Evolutionary conservation across 2,329 filamentous ascomycete genomes (phyloP).

Genomic region (Talaromyces sp.): DNA sequence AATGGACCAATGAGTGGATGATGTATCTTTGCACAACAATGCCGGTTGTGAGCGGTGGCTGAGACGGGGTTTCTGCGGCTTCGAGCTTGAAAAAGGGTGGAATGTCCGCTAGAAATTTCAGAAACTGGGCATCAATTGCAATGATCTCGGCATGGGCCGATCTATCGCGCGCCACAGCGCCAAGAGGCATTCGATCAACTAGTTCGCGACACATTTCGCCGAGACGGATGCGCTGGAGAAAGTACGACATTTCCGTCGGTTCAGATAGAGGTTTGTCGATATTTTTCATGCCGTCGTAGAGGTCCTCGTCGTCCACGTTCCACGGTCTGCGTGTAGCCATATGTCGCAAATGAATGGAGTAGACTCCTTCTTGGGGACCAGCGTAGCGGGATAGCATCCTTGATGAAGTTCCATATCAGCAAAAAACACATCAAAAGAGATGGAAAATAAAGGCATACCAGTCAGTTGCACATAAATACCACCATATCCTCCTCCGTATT

Average conservation of each 20-base stretch:
- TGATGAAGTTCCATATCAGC: slow-evolving; percentile 13
- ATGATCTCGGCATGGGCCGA: slow-evolving; percentile 31
- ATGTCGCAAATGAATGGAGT: slow-evolving; percentile 36
- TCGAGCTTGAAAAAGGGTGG: slow-evolving; percentile 35
- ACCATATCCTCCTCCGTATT: slow-evolving; percentile 40
- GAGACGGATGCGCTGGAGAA: slow-evolving; percentile 34
- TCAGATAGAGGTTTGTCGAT: slow-evolving; percentile 23
- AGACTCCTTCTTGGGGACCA: slow-evolving; percentile 36
- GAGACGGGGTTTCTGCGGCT: slow-evolving; percentile 8
- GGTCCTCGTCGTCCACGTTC: slow-evolving; percentile 36
- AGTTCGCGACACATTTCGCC: slow-evolving; percentile 38
- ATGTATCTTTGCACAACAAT: slow-evolving; percentile 35
- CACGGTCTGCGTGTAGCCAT: slow-evolving; percentile 39
- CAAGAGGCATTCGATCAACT: slow-evolving; percentile 33
- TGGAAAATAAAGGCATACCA: slow-evolving; percentile 27
- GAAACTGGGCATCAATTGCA: slow-evolving; percentile 34
- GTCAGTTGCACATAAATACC: slow-evolving; percentile 39
- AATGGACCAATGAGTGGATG: slow-evolving; percentile 34
- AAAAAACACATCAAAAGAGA: not conserved
- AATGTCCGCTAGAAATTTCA: slow-evolving; percentile 28
- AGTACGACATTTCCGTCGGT: slow-evolving; percentile 41
- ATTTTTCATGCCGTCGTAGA: slow-evolving; percentile 28
- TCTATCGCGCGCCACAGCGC: slow-evolving; percentile 20
- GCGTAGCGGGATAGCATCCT: slow-evolving; percentile 29
- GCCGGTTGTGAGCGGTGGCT: slow-evolving; percentile 12